Percentiles rank a stretch among this genome's conserved stretches.
These are phyloP conservation scores for Cercophora sp. DNA, from an alignment of 495 filamentous ascomycete genomes.

Conservation along the genomic window DNA sequence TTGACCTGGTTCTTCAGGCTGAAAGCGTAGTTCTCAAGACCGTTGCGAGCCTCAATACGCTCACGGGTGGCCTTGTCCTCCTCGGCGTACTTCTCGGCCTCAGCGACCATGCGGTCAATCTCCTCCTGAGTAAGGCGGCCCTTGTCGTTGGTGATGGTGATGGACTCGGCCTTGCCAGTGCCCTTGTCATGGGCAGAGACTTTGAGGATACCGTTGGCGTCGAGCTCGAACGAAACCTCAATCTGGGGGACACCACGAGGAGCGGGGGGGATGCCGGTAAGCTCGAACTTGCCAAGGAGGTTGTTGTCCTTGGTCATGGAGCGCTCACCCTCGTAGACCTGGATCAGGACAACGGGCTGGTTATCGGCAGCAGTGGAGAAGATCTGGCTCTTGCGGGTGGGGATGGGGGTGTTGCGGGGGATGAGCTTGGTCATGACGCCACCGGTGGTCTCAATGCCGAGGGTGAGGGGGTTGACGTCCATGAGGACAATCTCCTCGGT, in stretches of 20 bases:
- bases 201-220: slow-evolving; percentile 97
- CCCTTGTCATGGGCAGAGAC: slow-evolving; percentile 94
- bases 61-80: slow-evolving; percentile 96
- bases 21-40: slow-evolving; percentile 95
- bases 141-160: slow-evolving; percentile 98
- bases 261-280: slow-evolving; percentile 89
- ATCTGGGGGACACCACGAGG: slow-evolving; percentile 97
- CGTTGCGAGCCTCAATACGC: slow-evolving; percentile 93
- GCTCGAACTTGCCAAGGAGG: slow-evolving; percentile 94
- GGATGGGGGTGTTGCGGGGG: slow-evolving; percentile 90
- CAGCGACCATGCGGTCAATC: slow-evolving; percentile 95
- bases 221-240: slow-evolving; percentile 94
- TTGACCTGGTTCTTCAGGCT: slow-evolving; percentile 98
- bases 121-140: slow-evolving; percentile 92
- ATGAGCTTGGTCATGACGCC: slow-evolving; percentile 99
- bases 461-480: slow-evolving; percentile 97
- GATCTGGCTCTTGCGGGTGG: slow-evolving; percentile 94
- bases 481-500: slow-evolving; percentile 80
- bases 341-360: slow-evolving; percentile 95
- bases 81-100: slow-evolving; percentile 97
- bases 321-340: slow-evolving; percentile 96
- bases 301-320: slow-evolving; percentile 97
- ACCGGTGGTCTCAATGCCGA: slow-evolving; percentile 97
- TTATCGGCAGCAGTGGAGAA: slow-evolving; percentile 98
- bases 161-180: slow-evolving; percentile 92